These are phyloP conservation scores for Kwoniella sp. DNA, from an alignment of 768 basidiomycete genomes.

Conservation along the genomic window DNA sequence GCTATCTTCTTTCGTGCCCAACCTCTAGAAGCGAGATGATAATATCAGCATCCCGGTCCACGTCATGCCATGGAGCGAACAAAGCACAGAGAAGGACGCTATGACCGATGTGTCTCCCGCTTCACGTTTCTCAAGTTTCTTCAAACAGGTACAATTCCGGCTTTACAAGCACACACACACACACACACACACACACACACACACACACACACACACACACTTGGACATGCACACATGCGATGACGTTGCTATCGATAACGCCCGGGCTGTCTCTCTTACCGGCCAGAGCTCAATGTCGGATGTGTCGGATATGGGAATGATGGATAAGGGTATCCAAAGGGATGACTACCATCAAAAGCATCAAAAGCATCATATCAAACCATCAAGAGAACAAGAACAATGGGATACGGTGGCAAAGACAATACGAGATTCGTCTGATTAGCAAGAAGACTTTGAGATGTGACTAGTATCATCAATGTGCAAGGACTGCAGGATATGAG, in stretches of 20 bases:
- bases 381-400: not conserved
- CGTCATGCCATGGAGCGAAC: not conserved
- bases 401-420: not conserved
- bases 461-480: not conserved
- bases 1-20: too few relatives aligned
- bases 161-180: not conserved
- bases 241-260: too few relatives aligned
- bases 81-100: slow-evolving; percentile 1
- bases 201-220: too few relatives aligned
- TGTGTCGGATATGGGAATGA: not conserved
- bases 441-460: too few relatives aligned
- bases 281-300: not conserved
- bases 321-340: not conserved
- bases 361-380: not conserved
- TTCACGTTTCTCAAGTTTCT: not conserved
- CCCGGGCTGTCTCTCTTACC: too few relatives aligned
- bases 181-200: not conserved
- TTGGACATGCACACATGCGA: too few relatives aligned
- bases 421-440: not conserved
- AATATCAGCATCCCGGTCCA: too few relatives aligned
- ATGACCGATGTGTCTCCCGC: not conserved
- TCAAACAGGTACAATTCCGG: not conserved
- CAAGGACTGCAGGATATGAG: too few relatives aligned
- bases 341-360: not conserved
- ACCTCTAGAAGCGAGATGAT: too few relatives aligned